A percentile compares a stretch with the other conserved stretches of the same genome.
phyloP scores from a whole-genome alignment of 2,329 filamentous ascomycete species.

The Decorospora gaudefroyi region DNA sequence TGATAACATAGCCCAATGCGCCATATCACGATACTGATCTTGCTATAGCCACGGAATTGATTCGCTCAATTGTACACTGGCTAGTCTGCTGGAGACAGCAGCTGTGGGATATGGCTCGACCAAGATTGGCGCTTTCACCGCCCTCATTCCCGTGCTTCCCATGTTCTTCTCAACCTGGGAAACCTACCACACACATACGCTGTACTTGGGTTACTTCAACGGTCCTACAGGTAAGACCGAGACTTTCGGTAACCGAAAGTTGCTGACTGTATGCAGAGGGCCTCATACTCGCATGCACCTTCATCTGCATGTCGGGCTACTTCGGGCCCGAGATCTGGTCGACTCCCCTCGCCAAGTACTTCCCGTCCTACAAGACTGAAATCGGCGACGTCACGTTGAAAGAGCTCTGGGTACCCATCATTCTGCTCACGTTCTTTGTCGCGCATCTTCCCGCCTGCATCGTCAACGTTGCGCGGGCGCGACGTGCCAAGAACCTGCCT shows the following conservation, averaged over 20 bases:
- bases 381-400: constrained; percentile 77
- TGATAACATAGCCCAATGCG: constrained; percentile 32
- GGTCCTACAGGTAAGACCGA: constrained; percentile 69
- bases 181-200: constrained; percentile 96
- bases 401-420: constrained; percentile 79
- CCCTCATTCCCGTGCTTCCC: constrained; percentile 84
- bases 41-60: constrained; percentile 81
- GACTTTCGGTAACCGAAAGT: background rate
- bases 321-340: constrained; percentile 90
- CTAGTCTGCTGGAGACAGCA: constrained; percentile 85
- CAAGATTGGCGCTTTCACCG: constrained; percentile 85
- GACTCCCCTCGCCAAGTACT: constrained; percentile 66
- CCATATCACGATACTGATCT: constrained; percentile 31
- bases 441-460: constrained; percentile 87
- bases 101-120: constrained; percentile 90
- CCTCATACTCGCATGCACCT: constrained; percentile 79
- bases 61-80: constrained; percentile 94
- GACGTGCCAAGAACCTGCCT: constrained; percentile 71
- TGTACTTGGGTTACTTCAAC: constrained; percentile 96
- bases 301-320: constrained; percentile 86
- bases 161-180: constrained; percentile 99
- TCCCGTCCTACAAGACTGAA: constrained; percentile 50
- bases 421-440: constrained; percentile 53
- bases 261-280: constrained; percentile 63
- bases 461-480: constrained; percentile 78